Evolutionary conservation across 768 basidiomycete genomes (phyloP), one percentile per base, ranked within the genome.

Genomic region (Pulveroboletus sp.): DNA sequence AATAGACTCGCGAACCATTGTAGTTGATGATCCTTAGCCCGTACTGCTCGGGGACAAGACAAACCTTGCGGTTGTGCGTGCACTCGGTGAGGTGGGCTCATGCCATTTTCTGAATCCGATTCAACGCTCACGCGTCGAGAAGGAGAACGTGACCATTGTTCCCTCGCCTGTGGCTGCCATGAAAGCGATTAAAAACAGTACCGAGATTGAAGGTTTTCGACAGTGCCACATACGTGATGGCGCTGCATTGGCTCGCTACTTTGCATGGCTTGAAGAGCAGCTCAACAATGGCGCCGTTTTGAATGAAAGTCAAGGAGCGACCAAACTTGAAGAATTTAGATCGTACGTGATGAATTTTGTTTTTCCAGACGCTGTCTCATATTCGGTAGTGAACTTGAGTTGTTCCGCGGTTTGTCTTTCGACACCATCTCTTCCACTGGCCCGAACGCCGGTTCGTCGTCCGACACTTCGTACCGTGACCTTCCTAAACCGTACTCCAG

Each of bases 211-310:
- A 62, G 95, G 95, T 0, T 97, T 97, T 76, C 78, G 93, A 14
- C 82, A 86, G 60, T 79, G 78, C 45, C 92, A 99, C 62, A 82
- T 95, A 27, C 80, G 94, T 10, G 95, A 98, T 65, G 93, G 95
- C 1, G 83, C 78, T 1, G 94, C 94, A 1, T 74, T 98, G 40
- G 82, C 80, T 8, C 79, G 85, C 13, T 99, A 98, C 70, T 97
- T 97, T 58, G 77, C 92, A 0, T 99, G 95, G 96, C 75, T 99
- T 1, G 93, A 98, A 67, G 87, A 93, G 53, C 79, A 85, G 55
- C 72, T 98, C 16, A 66, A 76, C 4, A 70, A 76, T 7, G 89
- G 83, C 0, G 73, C 71, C 16, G 75, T 73, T 50, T 51, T 94
- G 50, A 84, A 77, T 35, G 95, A 99, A 65, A 83, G 83, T 54